A percentile compares a stretch with the other conserved stretches of the same genome.
phyloP scores from a whole-genome alignment of 2,329 filamentous ascomycete species.

The Piedraia hortae region DNA sequence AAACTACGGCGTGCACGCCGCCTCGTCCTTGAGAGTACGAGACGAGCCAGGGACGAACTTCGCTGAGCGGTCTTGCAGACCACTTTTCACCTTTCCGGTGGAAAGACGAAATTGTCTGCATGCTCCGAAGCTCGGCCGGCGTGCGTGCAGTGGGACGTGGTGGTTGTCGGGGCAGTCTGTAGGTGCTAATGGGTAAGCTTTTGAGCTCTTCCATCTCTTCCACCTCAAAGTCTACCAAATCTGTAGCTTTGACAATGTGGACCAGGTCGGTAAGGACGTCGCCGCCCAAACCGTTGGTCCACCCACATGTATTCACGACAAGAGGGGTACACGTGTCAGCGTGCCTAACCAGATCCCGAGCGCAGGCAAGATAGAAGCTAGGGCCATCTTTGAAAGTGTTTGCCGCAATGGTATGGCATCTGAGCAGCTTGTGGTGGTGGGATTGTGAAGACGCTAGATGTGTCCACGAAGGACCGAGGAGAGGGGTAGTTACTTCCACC shows the following conservation, averaged over 20 bases:
- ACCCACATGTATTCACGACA: slow-evolving; percentile 48
- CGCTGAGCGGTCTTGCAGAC: slow-evolving; percentile 27
- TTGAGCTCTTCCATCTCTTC: slow-evolving; percentile 19
- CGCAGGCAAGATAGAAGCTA: slow-evolving; percentile 36
- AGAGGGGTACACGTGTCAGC: slow-evolving; percentile 27
- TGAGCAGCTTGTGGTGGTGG: slow-evolving; percentile 18
- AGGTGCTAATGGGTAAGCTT: slow-evolving; percentile 13
- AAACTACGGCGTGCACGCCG: slow-evolving; percentile 37
- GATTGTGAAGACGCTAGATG: slow-evolving; percentile 19
- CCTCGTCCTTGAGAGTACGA: slow-evolving; percentile 24
- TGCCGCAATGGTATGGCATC: slow-evolving; percentile 39
- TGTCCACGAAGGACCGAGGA: slow-evolving; percentile 39
- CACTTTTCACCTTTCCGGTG: slow-evolving; percentile 23
- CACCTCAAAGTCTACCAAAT: slow-evolving; percentile 41
- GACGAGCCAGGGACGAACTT: slow-evolving; percentile 32
- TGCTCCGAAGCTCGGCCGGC: slow-evolving; percentile 36
- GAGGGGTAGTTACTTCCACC: slow-evolving; percentile 29
- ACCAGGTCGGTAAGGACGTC: slow-evolving; percentile 34
- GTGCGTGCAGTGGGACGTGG: slow-evolving; percentile 30
- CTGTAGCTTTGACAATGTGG: slow-evolving; percentile 24
- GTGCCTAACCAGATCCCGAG: slow-evolving; percentile 30
- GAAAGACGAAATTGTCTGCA: slow-evolving; percentile 63
- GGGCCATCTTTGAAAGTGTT: slow-evolving; percentile 37
- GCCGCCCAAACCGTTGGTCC: slow-evolving; percentile 43
- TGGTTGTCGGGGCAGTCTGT: slow-evolving; percentile 30